Evolutionary conservation across 164 flowering plant genomes (phyloP).

Genomic region (Macadamia integrifolia): DNA sequence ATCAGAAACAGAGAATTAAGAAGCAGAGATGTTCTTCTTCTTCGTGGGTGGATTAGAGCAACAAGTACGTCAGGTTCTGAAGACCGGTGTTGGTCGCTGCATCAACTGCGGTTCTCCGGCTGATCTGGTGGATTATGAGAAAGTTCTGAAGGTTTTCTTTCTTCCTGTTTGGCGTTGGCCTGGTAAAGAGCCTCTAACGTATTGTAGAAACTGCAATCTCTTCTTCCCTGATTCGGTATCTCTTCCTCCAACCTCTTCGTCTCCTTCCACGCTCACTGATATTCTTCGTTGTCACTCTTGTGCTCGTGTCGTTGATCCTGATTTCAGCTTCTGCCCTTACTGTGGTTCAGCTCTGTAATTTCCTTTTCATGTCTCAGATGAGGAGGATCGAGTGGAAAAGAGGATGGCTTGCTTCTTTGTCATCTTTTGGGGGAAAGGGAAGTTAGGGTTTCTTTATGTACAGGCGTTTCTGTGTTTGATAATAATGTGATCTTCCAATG

Average conservation of each 20-base stretch:
- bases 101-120: constrained; percentile 65
- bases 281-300: constrained; percentile 52
- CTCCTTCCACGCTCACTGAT: constrained; percentile 15
- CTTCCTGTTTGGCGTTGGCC: constrained; percentile 81
- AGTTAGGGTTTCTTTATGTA: not conserved
- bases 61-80: constrained; percentile 26
- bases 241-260: constrained; percentile 11
- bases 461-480: not conserved
- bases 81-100: constrained; percentile 55
- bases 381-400: not conserved
- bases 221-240: constrained; percentile 27
- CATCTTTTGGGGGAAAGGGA: not conserved
- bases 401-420: no score
- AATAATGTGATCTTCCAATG: not conserved
- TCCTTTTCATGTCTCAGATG: not conserved
- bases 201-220: constrained; percentile 53
- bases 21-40: constrained; percentile 65
- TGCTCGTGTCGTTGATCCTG: constrained; percentile 45
- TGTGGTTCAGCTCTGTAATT: constrained; percentile 66
- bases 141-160: constrained; percentile 25
- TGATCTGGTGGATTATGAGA: constrained; percentile 84
- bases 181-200: constrained; percentile 12
- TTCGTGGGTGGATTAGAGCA: constrained; percentile 81
- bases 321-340: constrained; percentile 80
- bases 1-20: not conserved